phyloP scores from a whole-genome alignment of 2,329 filamentous ascomycete genomes.

The Pyrenochaeta sp. region DNA sequence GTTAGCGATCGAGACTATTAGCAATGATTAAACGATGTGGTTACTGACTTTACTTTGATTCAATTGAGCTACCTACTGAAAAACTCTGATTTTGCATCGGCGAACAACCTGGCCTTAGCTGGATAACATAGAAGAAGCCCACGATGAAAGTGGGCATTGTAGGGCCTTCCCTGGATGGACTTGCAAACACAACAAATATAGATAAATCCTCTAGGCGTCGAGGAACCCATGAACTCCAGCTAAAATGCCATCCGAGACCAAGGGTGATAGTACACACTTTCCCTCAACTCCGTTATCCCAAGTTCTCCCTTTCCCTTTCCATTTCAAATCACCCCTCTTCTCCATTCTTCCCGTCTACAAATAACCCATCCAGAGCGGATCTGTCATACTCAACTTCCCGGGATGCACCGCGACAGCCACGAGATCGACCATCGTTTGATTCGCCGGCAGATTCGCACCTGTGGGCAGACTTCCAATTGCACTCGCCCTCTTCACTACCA shows the following conservation, averaged over 20 bases:
- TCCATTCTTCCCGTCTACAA: conserved; percentile 59
- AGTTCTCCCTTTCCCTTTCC: background rate
- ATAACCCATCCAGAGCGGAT: conserved; percentile 98
- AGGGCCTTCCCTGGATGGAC: background rate
- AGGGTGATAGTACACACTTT: background rate
- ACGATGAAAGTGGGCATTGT: background rate
- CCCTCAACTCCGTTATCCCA: background rate
- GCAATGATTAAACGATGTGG: background rate
- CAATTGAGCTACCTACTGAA: background rate
- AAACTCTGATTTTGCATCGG: background rate
- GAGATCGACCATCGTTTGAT: conserved; percentile 95
- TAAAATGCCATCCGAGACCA: background rate
- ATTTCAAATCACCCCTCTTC: background rate
- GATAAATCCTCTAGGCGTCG: background rate
- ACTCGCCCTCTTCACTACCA: conserved; percentile 89
- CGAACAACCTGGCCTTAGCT: background rate
- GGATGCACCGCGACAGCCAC: conserved; percentile 94
- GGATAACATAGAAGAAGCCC: background rate
- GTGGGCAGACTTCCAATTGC: conserved; percentile 81
- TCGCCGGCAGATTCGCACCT: conserved; percentile 82
- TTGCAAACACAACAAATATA: background rate
- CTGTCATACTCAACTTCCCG: conserved; percentile 84
- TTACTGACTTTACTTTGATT: background rate
- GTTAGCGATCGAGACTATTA: too few species aligned
- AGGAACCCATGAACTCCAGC: background rate